Conservation (phyloP, 2,329 filamentous ascomycete species). For the Sclerotiophoma versabilis region DNA sequence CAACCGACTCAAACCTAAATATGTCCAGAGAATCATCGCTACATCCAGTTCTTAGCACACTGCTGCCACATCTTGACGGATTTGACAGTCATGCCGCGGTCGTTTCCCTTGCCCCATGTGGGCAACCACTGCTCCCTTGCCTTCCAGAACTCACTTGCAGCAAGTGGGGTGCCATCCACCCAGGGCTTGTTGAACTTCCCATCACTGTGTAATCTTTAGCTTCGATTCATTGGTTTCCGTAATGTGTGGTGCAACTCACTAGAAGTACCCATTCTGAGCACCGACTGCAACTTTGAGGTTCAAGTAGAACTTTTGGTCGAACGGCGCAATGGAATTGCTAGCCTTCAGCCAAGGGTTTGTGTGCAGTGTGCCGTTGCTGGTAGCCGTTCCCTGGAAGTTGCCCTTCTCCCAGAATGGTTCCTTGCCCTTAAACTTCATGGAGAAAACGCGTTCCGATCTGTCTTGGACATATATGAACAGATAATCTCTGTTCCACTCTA, state of each 20-base stretch:
- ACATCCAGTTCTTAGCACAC: too few relatives aligned
- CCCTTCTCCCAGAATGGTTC: slow-evolving; percentile 70
- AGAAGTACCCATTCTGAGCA: slow-evolving; percentile 81
- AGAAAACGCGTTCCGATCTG: slow-evolving; percentile 79
- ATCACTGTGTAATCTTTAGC: slow-evolving; percentile 13
- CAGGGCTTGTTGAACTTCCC: slow-evolving; percentile 77
- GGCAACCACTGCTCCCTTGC: slow-evolving; percentile 65
- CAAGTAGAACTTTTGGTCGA: slow-evolving; percentile 77
- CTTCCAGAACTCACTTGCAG: slow-evolving; percentile 35
- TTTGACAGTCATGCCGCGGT: slow-evolving; percentile 67
- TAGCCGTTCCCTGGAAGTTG: slow-evolving; percentile 66
- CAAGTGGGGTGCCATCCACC: slow-evolving; percentile 48
- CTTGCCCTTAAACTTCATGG: slow-evolving; percentile 67
- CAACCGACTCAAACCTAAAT: too few relatives aligned
- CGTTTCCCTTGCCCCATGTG: slow-evolving; percentile 70
- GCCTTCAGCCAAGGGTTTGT: slow-evolving; percentile 69
- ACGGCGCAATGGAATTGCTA: slow-evolving; percentile 69
- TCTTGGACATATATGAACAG: slow-evolving; percentile 84
- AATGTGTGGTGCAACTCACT: slow-evolving; percentile 53
- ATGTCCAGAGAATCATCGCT: too few relatives aligned
- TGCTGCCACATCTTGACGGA: slow-evolving; percentile 65
- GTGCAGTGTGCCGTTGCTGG: slow-evolving; percentile 69
- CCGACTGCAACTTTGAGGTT: slow-evolving; percentile 79
- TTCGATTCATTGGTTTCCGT: slow-evolving; percentile 44
- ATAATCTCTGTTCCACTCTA: slow-evolving; percentile 79